A percentile compares a stretch with the other conserved stretches of the same genome.
Evolutionary conservation across 768 basidiomycete species (phyloP).

Genomic region (Tricholoma terreum): DNA sequence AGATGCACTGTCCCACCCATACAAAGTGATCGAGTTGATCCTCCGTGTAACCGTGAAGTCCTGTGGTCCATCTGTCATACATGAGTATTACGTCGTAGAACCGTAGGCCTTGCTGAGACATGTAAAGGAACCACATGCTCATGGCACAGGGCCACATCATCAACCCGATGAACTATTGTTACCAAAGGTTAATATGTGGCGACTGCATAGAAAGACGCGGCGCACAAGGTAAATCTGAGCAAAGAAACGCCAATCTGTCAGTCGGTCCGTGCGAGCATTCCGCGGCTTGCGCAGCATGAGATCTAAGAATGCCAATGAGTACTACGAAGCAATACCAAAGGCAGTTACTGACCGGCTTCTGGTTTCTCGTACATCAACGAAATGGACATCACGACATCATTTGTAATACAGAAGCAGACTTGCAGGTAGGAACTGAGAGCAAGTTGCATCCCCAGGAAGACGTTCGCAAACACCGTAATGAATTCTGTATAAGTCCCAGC

Average conservation of each 20-base stretch:
- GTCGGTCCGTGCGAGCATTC: constrained; percentile 51
- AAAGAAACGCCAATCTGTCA: constrained; percentile 52
- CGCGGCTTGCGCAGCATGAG: constrained; percentile 54
- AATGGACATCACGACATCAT: constrained; percentile 55
- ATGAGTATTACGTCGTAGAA: background rate
- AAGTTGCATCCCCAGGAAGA: constrained; percentile 34
- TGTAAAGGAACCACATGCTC: constrained; percentile 2
- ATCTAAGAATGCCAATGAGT: constrained; percentile 14
- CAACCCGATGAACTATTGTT: constrained; percentile 39
- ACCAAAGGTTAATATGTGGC: no score
- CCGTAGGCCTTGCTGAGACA: background rate
- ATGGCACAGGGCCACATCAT: constrained; percentile 1
- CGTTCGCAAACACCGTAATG: constrained; percentile 55
- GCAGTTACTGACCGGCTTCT: constrained; percentile 37
- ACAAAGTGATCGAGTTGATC: background rate
- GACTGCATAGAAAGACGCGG: background rate
- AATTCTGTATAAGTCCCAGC: constrained; percentile 51
- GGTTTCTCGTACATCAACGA: constrained; percentile 57
- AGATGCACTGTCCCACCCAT: background rate
- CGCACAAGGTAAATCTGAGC: constrained; percentile 54
- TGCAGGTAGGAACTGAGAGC: constrained; percentile 38
- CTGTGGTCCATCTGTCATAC: constrained; percentile 3
- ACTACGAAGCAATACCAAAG: background rate
- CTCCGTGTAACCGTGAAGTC: background rate
- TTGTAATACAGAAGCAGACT: constrained; percentile 53